Conservation (phyloP, 2,329 filamentous ascomycete genomes). For the Colletotrichum camelliae region DNA sequence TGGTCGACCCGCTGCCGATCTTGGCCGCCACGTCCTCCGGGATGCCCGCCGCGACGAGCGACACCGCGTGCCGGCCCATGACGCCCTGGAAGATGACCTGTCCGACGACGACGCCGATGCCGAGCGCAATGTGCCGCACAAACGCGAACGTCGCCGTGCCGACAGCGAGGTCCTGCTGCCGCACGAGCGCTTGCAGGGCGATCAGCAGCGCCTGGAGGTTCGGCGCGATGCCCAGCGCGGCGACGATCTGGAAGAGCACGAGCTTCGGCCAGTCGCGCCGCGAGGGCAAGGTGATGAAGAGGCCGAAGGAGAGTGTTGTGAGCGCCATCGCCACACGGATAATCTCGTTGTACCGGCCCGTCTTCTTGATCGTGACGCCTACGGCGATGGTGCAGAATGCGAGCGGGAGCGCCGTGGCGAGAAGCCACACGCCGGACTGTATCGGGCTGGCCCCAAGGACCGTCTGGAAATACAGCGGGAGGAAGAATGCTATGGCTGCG, state of each 20-base stretch:
- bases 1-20: conserved; percentile 62
- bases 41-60: conserved; percentile 52
- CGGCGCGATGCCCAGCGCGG: conserved; percentile 69
- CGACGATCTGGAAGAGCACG: conserved; percentile 66
- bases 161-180: conserved; percentile 69
- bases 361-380: conserved; percentile 65
- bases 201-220: conserved; percentile 75
- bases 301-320: conserved; percentile 69
- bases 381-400: conserved; percentile 66
- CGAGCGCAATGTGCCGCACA: conserved; percentile 71
- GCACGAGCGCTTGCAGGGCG: conserved; percentile 68
- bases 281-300: conserved; percentile 66
- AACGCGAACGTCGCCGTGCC: conserved; percentile 73
- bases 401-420: conserved; percentile 72
- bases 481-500: conserved; percentile 79
- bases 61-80: conserved; percentile 62
- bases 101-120: conserved; percentile 73
- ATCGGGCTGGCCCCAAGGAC: conserved; percentile 73
- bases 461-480: conserved; percentile 86
- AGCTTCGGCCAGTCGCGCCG: conserved; percentile 60
- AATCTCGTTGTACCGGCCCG: conserved; percentile 67
- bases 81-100: conserved; percentile 82
- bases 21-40: conserved; percentile 51
- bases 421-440: conserved; percentile 74
- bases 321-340: conserved; percentile 65